Evolutionary conservation across 2,329 filamentous ascomycete species (phyloP).

Genomic region (Bisporella sp.): DNA sequence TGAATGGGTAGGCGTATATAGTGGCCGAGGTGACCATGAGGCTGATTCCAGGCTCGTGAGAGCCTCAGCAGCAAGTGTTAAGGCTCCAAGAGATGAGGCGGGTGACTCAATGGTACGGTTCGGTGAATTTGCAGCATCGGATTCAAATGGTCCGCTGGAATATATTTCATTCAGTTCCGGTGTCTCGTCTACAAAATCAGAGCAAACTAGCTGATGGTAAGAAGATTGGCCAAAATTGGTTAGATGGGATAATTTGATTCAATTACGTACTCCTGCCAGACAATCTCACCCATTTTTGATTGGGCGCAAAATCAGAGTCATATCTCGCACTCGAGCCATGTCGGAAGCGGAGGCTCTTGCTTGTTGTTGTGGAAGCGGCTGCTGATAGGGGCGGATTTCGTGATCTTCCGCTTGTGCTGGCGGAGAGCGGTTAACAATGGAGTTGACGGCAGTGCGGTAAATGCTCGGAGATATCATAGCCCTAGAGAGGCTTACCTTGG

Average conservation of each 20-base stretch:
- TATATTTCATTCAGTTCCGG: conserved; percentile 16
- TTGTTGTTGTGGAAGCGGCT: too few species aligned
- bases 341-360: conserved; percentile 17
- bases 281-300: conserved; percentile 27
- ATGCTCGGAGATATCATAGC: too few species aligned
- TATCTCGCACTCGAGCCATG: conserved; percentile 29
- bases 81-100: neutral
- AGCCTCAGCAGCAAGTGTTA: neutral
- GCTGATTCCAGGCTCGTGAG: neutral
- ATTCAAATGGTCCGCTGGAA: neutral
- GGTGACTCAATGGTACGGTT: neutral
- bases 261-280: conserved; percentile 19
- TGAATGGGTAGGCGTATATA: too few species aligned
- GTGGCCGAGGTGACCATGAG: too few species aligned
- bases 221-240: neutral
- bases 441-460: too few species aligned
- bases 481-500: too few species aligned
- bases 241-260: neutral
- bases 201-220: conserved; percentile 9
- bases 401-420: too few species aligned
- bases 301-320: conserved; percentile 24
- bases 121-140: neutral
- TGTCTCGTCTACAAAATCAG: conserved; percentile 16
- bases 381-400: too few species aligned
- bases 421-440: too few species aligned